Conservation (phyloP, 805 yeast genomes). For the Starmerella floris region DNA sequence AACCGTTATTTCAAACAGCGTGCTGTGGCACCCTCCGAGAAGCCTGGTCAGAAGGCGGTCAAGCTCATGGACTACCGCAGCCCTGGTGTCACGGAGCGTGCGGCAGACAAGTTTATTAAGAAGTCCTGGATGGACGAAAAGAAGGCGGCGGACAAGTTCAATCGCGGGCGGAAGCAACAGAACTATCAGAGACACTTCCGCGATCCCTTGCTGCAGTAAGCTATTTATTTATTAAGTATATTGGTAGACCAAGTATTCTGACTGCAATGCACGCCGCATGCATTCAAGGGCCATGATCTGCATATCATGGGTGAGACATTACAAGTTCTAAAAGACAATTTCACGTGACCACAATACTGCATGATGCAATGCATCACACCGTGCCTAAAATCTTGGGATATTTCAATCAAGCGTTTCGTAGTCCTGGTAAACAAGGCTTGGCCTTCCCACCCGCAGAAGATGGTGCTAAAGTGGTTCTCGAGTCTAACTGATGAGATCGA, state of each 20-base stretch:
- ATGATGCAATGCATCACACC: too few species aligned
- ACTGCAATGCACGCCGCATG: too few species aligned
- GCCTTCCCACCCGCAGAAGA: too few species aligned
- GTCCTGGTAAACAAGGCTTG: too few species aligned
- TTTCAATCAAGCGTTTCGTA: too few species aligned
- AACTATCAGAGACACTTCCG: conserved; percentile 79
- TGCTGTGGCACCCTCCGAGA: conserved; percentile 36
- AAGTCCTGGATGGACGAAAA: conserved; percentile 48
- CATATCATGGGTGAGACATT: too few species aligned
- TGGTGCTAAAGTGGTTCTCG: not conserved
- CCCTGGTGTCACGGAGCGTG: conserved; percentile 23
- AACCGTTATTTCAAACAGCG: conserved; percentile 61
- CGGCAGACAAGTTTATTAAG: conserved; percentile 34
- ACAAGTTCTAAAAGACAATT: too few species aligned
- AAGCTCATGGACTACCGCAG: conserved; percentile 64
- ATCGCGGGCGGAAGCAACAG: conserved; percentile 46
- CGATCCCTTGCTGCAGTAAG: conserved; percentile 47
- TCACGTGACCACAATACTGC: too few species aligned
- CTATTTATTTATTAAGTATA: not conserved
- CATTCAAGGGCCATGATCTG: too few species aligned
- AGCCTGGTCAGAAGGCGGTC: conserved; percentile 45
- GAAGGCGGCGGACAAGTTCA: conserved; percentile 34
- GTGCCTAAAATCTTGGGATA: too few species aligned
- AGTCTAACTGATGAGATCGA: conserved; percentile 1
- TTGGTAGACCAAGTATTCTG: not conserved